Base-by-base conservation (phyloP, 1,139 yeast species). In the Pneumocystis carinii region DNA sequence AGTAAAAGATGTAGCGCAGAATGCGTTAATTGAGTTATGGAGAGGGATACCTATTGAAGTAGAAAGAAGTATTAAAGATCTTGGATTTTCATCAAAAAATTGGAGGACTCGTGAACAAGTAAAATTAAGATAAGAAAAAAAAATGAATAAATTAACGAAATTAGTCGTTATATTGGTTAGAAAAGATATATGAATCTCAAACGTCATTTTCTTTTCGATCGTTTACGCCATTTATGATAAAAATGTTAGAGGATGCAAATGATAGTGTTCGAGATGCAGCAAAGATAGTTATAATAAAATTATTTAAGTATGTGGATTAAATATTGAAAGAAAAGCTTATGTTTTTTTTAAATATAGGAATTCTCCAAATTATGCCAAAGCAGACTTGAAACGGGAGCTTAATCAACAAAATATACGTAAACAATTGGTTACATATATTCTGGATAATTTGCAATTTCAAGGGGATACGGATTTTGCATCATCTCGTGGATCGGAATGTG, bases 1-100 rank as follows among this genome's bases (percentile, higher is more conserved):
- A 14, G 74, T 80, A 0, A 75, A 77, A 63, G 75, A 76, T 14
- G 76, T 84, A 1, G 83, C 90, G 0, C 77, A 78, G 61, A 78
- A 79, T 60, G 83, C 88, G 0, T 72, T 87, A 58, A 83, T 82
- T 64, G 86, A 83, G 1, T 83, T 81, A 69, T 86, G 90, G 88
- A 76, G 83, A n/a, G 79, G 83, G 1, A 77, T 83, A 6, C 84
- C 87, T 0, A 71, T 73, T 1, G 79, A 79, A 37, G 83, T 85
- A 8, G 90, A 86, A 66, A 67, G 71, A 5, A 71, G 72, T 6
- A 68, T 87, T 36, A 74, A 77, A 24, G 81, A 79, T 3, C 70
- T 75, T n/a, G 90, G 87, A 0, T 75, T 86, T 58, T 70, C 73
- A 17, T 79, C 78, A 69, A 69, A 77, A 7, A 75, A 76, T 64